phyloP scores from a whole-genome alignment of 2,329 filamentous ascomycete genomes.

The Fusarium hostae region DNA sequence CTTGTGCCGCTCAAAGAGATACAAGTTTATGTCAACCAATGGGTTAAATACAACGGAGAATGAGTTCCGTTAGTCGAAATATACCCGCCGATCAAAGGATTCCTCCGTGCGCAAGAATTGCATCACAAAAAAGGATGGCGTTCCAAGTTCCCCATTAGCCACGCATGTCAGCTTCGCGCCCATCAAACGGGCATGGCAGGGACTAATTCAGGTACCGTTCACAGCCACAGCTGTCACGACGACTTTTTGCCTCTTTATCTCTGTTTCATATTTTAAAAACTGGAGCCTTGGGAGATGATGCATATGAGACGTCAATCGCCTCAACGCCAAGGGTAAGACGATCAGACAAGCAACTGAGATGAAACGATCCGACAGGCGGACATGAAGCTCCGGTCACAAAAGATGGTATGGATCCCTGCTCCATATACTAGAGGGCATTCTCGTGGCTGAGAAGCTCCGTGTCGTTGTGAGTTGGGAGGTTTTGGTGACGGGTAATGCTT shows the following conservation, averaged over 20 bases:
- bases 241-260: not conserved
- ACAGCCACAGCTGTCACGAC: not conserved
- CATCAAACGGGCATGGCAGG: not conserved
- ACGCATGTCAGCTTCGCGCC: not conserved
- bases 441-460: not conserved
- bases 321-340: not conserved
- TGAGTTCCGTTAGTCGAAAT: not conserved
- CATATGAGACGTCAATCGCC: not conserved
- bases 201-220: conserved; percentile 9
- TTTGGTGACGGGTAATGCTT: conserved; percentile 11
- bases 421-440: not conserved
- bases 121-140: conserved; percentile 1
- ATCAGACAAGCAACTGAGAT: not conserved
- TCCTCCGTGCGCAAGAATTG: not conserved
- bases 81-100: not conserved
- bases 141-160: not conserved
- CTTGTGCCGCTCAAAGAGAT: too few relatives aligned
- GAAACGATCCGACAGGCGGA: not conserved
- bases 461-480: not conserved
- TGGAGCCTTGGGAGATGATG: not conserved
- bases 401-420: not conserved
- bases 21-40: not conserved
- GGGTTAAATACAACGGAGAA: not conserved
- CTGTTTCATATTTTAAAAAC: conserved; percentile 1
- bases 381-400: not conserved